Conservation (phyloP, 768 basidiomycete species). For the Leccinum variicolor region DNA sequence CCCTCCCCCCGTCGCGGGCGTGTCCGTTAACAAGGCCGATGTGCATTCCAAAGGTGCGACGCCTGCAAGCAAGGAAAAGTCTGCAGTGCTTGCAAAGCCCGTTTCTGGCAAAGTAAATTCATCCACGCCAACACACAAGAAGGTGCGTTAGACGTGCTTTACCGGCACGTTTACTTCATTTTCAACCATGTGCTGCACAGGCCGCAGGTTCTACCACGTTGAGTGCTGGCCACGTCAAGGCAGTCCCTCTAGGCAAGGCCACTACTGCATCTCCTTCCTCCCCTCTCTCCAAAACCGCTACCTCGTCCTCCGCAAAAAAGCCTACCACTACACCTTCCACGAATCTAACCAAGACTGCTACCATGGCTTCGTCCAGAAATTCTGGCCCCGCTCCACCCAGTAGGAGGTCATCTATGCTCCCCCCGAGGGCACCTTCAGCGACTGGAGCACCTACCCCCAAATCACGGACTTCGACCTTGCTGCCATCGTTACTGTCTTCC, state of each 20-base stretch:
- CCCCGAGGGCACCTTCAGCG: conserved; percentile 39
- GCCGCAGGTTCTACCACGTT: conserved; percentile 65
- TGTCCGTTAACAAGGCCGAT: conserved; percentile 24
- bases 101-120: conserved; percentile 45
- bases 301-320: conserved; percentile 31
- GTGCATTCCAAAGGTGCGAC: conserved; percentile 26
- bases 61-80: conserved; percentile 29
- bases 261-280: conserved; percentile 29
- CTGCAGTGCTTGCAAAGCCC: conserved; percentile 40
- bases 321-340: conserved; percentile 25
- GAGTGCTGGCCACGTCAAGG: conserved; percentile 53
- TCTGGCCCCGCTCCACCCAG: conserved; percentile 32
- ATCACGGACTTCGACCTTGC: conserved; percentile 34
- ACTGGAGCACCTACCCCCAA: conserved; percentile 36
- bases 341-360: conserved; percentile 31
- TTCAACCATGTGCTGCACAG: conserved; percentile 38
- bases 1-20: conserved; percentile 16
- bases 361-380: conserved; percentile 32
- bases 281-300: conserved; percentile 29
- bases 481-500: conserved; percentile 24
- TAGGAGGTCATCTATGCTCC: conserved; percentile 30
- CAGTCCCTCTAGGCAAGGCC: conserved; percentile 42
- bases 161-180: conserved; percentile 19
- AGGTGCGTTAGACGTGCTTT: conserved; percentile 43
- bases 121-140: conserved; percentile 61